Percentiles rank a stretch among this genome's conserved stretches.
phyloP scores from a whole-genome alignment of 139 green algal species.

The Tetraselmis striata region DNA sequence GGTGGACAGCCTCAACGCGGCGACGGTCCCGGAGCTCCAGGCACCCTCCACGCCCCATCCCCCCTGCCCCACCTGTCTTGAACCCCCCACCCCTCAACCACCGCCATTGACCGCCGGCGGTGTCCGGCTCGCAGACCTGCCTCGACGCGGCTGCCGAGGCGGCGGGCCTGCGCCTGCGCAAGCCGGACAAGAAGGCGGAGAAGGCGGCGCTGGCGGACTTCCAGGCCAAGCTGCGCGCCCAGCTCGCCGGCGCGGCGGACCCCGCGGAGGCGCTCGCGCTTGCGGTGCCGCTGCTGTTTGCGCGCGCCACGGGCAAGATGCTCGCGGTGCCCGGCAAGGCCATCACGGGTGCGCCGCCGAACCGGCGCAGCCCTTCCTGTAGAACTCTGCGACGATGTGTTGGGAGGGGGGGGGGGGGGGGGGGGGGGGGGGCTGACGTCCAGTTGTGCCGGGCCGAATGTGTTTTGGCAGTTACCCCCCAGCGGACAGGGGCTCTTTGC shows the following conservation, averaged over 20 bases:
- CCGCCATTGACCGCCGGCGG: too few species aligned
- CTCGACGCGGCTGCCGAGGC: conserved; percentile 42
- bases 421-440: too few species aligned
- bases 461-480: too few species aligned
- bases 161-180: conserved; percentile 50
- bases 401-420: too few species aligned
- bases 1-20: background rate
- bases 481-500: too few species aligned
- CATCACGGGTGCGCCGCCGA: background rate
- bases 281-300: conserved; percentile 56
- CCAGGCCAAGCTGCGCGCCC: conserved; percentile 20
- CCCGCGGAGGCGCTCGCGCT: conserved; percentile 55
- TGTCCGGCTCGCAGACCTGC: conserved; percentile 25
- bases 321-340: background rate
- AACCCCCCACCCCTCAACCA: too few species aligned
- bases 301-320: conserved; percentile 23
- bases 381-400: too few species aligned
- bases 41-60: too few species aligned
- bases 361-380: too few species aligned
- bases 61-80: too few species aligned
- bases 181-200: conserved; percentile 76
- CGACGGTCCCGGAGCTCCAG: background rate
- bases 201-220: conserved; percentile 26
- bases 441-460: too few species aligned
- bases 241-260: conserved; percentile 37